A percentile compares a stretch with the other conserved stretches of the same genome.
Conservation (phyloP, 371 early-diverging fungal species). For the Mortierella sp. region DNA sequence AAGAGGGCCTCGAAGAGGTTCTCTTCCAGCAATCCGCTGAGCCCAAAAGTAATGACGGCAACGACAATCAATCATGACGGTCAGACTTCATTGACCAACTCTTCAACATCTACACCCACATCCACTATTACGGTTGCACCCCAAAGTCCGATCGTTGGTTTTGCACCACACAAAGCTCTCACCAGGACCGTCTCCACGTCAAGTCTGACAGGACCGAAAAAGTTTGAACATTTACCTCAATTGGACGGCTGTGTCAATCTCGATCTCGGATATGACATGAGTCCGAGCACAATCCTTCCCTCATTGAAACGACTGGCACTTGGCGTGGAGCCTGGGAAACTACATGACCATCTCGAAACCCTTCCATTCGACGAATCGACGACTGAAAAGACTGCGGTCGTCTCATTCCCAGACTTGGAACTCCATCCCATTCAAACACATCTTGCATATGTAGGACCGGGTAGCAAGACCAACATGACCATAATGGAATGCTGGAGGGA, state of each 20-base stretch:
- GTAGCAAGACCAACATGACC: constrained; percentile 23
- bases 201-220: constrained; percentile 37
- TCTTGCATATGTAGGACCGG: constrained; percentile 41
- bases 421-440: constrained; percentile 27
- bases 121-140: constrained; percentile 1
- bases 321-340: constrained; percentile 36
- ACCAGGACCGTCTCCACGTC: constrained; percentile 29
- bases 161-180: constrained; percentile 18
- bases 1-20: constrained; percentile 41
- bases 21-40: constrained; percentile 18
- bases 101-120: neutral
- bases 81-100: constrained; percentile 1
- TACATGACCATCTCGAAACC: constrained; percentile 29
- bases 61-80: too few species aligned
- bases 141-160: constrained; percentile 16
- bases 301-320: constrained; percentile 23
- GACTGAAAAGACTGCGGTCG: constrained; percentile 30
- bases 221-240: constrained; percentile 41
- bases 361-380: constrained; percentile 22
- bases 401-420: constrained; percentile 41
- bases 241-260: constrained; percentile 45
- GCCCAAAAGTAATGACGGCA: neutral
- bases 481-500: constrained; percentile 49
- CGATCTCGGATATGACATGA: constrained; percentile 38
- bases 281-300: constrained; percentile 40